These are phyloP conservation scores for Bipolaris oryzae DNA, from an alignment of 2,329 filamentous ascomycete species.

Conservation along the genomic window DNA sequence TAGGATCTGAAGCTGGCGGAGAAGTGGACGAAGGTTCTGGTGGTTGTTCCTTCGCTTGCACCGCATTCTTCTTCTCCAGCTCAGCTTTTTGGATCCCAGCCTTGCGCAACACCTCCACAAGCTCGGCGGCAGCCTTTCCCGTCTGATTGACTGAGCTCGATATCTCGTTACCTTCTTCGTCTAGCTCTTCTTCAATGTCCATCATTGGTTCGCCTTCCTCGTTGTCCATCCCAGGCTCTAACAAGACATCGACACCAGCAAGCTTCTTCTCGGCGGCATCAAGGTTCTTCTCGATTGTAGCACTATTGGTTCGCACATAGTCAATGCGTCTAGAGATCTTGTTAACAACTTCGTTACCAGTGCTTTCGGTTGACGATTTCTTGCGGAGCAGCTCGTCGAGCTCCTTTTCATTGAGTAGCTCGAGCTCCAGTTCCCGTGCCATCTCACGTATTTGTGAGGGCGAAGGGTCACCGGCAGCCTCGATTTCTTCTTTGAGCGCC, in stretches of 20 bases:
- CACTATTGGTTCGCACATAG: slow-evolving; percentile 84
- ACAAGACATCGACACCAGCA: slow-evolving; percentile 60
- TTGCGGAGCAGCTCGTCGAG: slow-evolving; percentile 61
- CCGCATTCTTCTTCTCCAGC: slow-evolving; percentile 23
- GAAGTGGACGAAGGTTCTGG: background rate
- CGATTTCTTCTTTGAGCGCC: slow-evolving; percentile 80
- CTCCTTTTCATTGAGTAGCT: slow-evolving; percentile 67
- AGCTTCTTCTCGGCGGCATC: slow-evolving; percentile 72
- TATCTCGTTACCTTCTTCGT: slow-evolving; percentile 86
- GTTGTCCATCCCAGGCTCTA: slow-evolving; percentile 66
- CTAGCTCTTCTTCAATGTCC: slow-evolving; percentile 90
- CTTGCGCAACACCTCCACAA: slow-evolving; percentile 76
- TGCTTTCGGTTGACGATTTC: slow-evolving; percentile 54
- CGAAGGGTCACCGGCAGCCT: slow-evolving; percentile 46
- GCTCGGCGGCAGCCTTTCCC: slow-evolving; percentile 68
- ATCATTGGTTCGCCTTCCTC: slow-evolving; percentile 78
- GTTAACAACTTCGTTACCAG: slow-evolving; percentile 67
- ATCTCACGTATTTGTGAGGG: slow-evolving; percentile 50
- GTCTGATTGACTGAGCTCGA: slow-evolving; percentile 61
- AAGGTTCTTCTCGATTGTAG: slow-evolving; percentile 74
- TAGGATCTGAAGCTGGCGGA: background rate
- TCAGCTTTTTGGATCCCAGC: slow-evolving; percentile 64
- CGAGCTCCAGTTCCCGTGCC: slow-evolving; percentile 65
- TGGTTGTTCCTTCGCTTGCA: background rate
- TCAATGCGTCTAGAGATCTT: slow-evolving; percentile 78